Evolutionary conservation across 345 rosid genomes (phyloP), one percentile per base, ranked within the genome.

Genomic region (Eucalyptus paniculata): DNA sequence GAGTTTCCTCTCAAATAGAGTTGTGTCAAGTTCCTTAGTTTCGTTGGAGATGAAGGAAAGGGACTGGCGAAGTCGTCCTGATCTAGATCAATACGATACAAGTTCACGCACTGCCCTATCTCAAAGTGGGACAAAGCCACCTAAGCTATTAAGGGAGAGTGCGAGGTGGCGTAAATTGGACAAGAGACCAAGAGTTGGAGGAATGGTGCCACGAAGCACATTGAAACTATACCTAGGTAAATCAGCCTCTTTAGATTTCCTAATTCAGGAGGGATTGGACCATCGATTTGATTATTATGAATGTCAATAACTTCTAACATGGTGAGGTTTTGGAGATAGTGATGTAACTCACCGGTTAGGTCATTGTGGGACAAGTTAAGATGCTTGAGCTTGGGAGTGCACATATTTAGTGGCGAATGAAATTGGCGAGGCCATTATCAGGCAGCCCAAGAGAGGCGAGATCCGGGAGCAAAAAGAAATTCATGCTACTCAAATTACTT

Each of bases 321-420:
- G 34, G 34, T 21, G 30, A 90, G 89, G 18, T 62, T 37, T 77
- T 51, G 40, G 7, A 89, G 47, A 32, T 50, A 67, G 30, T 13
- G 26, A 44, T 89, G 93, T 24, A 89, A 82, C 88, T 89, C 87
- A 80, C 91, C 89, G 5, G 12, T n/a, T 4, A 91, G 85, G n/a
- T 12, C 0, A 77, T 88, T 90, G 1, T 1, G 0, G 5, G 80
- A 30, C 42, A 91, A 50, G 30, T 81, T 0, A 7, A 91, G 91
- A 28, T 21, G 2, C 13, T 28, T 14, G 62, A 93, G 89, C 6
- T 88, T 0, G 88, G 12, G 40, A 91, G 86, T 24, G 34, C 37
- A 16, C 89, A 88, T 26, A 90, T 86, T 44, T 91, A 85, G 15
- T 40, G 45, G 10, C 87, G 69, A 37, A 91, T 90, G 18, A 50